A percentile compares a stretch with the other conserved stretches of the same genome.
phyloP scores from a whole-genome alignment of 2,329 filamentous ascomycete genomes.

The Tolypocladium paradoxum region DNA sequence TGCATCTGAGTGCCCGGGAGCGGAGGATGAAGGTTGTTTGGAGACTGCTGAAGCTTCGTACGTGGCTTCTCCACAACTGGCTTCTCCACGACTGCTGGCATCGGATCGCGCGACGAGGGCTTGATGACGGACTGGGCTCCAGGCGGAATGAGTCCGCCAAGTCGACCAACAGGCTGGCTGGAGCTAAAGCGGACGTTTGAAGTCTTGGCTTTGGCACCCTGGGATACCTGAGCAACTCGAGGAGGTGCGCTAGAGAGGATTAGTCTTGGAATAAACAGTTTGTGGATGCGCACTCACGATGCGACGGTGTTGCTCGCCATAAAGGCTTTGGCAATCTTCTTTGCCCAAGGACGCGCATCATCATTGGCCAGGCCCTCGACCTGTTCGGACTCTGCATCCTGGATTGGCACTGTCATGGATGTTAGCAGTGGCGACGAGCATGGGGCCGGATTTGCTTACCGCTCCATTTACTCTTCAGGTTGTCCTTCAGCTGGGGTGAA shows the following conservation, averaged over 20 bases:
- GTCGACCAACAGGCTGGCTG: background rate
- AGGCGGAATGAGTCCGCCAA: slow-evolving; percentile 1
- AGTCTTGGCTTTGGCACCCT: background rate
- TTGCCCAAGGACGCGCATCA: slow-evolving; percentile 12
- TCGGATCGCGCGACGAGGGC: background rate
- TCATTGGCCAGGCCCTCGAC: slow-evolving; percentile 10
- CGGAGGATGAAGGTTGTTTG: background rate
- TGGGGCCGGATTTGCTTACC: slow-evolving; percentile 1
- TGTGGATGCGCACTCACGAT: background rate
- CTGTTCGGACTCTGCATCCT: slow-evolving; percentile 12
- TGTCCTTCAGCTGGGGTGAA: slow-evolving; percentile 4
- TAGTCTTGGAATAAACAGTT: background rate
- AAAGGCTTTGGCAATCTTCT: slow-evolving; percentile 2
- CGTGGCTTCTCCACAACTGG: background rate
- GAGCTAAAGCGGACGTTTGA: background rate
- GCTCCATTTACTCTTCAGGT: slow-evolving; percentile 8
- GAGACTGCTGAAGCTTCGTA: background rate
- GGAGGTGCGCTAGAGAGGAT: slow-evolving; percentile 6
- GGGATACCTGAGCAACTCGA: background rate
- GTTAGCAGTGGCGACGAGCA: background rate
- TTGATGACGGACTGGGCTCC: background rate
- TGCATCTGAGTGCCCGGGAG: background rate
- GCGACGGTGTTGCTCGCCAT: background rate
- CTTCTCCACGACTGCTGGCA: background rate
- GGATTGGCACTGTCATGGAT: slow-evolving; percentile 5